Conservation (phyloP, 73 alveolate species). For the Durusdinium trenchii region DNA sequence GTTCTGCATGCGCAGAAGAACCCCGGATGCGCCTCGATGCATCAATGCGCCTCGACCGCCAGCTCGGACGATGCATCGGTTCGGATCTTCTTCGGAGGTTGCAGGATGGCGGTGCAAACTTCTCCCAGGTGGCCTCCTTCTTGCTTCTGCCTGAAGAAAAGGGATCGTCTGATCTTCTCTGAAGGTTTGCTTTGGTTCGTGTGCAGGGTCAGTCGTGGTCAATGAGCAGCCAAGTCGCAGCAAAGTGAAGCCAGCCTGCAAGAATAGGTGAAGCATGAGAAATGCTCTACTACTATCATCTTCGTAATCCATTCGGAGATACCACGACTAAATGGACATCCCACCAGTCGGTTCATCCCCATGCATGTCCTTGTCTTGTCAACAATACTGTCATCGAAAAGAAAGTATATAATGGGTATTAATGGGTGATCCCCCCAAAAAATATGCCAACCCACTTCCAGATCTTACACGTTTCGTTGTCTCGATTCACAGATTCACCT, state of each 20-base stretch:
- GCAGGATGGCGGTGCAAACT: background rate
- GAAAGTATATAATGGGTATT: background rate
- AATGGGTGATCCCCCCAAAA: background rate
- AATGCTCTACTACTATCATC: background rate
- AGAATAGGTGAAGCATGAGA: background rate
- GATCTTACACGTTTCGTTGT: background rate
- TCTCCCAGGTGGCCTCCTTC: background rate
- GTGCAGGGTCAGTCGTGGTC: background rate
- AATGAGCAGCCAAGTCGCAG: background rate
- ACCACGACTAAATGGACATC: background rate
- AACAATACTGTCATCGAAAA: background rate
- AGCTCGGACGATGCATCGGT: no score
- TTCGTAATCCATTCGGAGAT: background rate
- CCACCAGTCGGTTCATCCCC: background rate
- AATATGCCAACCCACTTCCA: background rate
- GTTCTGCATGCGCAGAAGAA: no score
- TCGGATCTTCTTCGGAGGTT: background rate
- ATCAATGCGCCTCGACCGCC: no score
- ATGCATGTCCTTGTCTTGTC: background rate
- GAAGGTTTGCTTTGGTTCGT: background rate
- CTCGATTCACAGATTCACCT: no score
- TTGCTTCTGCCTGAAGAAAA: background rate
- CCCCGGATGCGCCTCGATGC: no score
- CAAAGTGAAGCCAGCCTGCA: background rate
- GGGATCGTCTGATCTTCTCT: background rate